Evolutionary conservation across 2,329 filamentous ascomycete species (phyloP), one percentile per base, ranked within the genome.

Genomic region (Metarhizium sp.): DNA sequence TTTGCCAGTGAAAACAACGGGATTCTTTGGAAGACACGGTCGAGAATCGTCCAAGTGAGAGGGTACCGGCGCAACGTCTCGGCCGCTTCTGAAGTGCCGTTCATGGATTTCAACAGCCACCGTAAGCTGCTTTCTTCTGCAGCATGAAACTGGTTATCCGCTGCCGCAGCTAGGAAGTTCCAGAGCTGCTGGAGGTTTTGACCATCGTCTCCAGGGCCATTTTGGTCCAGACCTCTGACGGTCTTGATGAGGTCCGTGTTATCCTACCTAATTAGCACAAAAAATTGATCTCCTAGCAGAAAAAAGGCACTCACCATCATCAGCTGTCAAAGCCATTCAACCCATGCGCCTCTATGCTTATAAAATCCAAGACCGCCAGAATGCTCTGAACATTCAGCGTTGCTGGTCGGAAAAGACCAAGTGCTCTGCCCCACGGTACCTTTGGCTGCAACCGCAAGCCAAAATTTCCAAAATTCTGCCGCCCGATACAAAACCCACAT

Each of bases 1-100:
- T 84, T 84, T 8, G 88, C 87, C 29, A 89, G 75, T 11, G 82
- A 85, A 49, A 87, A 84, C 0, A 84, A 73, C 0, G 88, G 85
- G 18, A 92, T 81, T n/a, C 82, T 73, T 51, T 77, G 73, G 54
- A 89, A 77, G 50, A 87, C 74, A 57, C 78, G 78, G 48, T 75
- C 74, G 29, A 91, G 67, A 40, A 90, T 77, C 34, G 73, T 75
- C 87, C 83, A 86, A 10, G 80, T 75, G 53, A 79, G 66, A 50
- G 80, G 78, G 61, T 77, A 81, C 58, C 80, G 73, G 61, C 81
- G 76, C 52, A 82, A 62, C 45, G 73, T 76, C 64, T 83, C 79
- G 53, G 78, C 75, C 42, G 74, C 67, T 36, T 71, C 70, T 29
- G 70, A 67, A 45, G 71, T 61, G 20, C 75, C 74, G 58, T 76